A percentile compares a stretch with the other conserved stretches of the same genome.
Conservation (phyloP, 306 rosid genomes). For the Acacia acuminata region DNA sequence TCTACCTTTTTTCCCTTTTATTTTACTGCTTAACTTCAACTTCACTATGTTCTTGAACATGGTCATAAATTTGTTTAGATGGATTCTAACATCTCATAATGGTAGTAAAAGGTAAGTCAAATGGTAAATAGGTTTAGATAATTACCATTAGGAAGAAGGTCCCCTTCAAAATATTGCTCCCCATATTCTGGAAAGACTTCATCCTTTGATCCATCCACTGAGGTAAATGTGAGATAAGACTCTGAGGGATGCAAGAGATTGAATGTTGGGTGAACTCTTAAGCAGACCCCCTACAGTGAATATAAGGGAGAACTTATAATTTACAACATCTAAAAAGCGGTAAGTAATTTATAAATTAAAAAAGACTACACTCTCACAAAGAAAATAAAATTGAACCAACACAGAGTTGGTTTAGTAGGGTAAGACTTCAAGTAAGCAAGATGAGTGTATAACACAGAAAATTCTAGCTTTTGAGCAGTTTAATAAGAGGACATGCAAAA, state of each 20-base stretch:
- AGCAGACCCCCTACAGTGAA: conserved; percentile 72
- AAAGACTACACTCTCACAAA: not conserved
- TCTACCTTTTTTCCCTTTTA: too few relatives aligned
- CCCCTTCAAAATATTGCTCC: conserved; percentile 69
- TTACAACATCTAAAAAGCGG: conserved; percentile 2
- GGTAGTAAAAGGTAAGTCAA: conserved; percentile 8
- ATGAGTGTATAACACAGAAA: not conserved
- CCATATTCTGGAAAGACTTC: conserved; percentile 81
- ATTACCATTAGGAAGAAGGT: conserved; percentile 75
- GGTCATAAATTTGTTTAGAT: conserved; percentile 3
- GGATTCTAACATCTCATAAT: conserved; percentile 18
- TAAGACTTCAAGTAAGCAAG: not conserved
- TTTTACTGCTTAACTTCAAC: too few relatives aligned
- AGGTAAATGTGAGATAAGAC: conserved; percentile 72
- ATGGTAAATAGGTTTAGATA: conserved; percentile 16
- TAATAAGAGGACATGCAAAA: conserved; percentile 5
- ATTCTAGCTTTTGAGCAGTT: not conserved
- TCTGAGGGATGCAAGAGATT: conserved; percentile 74
- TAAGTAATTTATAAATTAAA: not conserved
- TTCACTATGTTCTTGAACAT: too few relatives aligned
- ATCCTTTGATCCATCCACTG: conserved; percentile 74
- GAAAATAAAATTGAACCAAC: not conserved
- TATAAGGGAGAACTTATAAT: conserved; percentile 13
- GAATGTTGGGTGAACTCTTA: conserved; percentile 90
- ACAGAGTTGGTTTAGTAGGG: too few relatives aligned